Base-by-base conservation (phyloP, 352 stramenopile genomes). In the Phytopythium aichiense region DNA sequence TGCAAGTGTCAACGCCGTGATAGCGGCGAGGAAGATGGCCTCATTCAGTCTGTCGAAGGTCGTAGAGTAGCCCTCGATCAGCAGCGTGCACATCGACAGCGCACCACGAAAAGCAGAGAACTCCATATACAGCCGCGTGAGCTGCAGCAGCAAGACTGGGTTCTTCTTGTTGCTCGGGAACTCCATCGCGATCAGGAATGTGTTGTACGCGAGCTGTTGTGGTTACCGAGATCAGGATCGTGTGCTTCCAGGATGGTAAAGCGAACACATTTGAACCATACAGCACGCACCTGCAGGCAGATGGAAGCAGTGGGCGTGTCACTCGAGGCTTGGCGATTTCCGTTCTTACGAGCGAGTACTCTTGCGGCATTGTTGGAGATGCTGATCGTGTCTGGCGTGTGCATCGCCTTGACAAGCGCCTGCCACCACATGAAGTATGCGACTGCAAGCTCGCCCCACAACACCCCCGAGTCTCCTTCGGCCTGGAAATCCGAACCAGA, bases 101-200 rank as follows among this genome's bases (percentile, higher is more conserved):
- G 81, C 84, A 12, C 84, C 81, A 9, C 64, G 76, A 61, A 79
- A 89, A 11, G 81, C 73, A 13, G 72, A 65, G 43, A 84, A 86
- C 60, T 92, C 84, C 20, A 92, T 62, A 56, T 92, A 92, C 52
- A 92, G 66, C n/a, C 76, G 65, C 4, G 66, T 77, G 20, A 91
- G 61, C 30, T 81, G 76, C n/a, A 84, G 58, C 28, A 92, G 58
- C 40, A 92, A 46, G 4, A 60, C 54, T 20, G 79, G 77, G 23
- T 84, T 79, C 38, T 78, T 76, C 61, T 91, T 91, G 74, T 83
- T 91, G 33, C 59, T 64, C 6, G 78, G 65, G 58, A 88, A 92
- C 53, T 92, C 84, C 81, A 92, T 91, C 16, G 81, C 81, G 22
- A 92, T 81, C 43, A 92, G 79, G 40, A 91, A 92, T 1, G 79